A percentile compares a stretch with the other conserved stretches of the same genome.
These are phyloP conservation scores for Hypoxylon sp. DNA, from an alignment of 2,329 filamentous ascomycete genomes.

Conservation along the genomic window DNA sequence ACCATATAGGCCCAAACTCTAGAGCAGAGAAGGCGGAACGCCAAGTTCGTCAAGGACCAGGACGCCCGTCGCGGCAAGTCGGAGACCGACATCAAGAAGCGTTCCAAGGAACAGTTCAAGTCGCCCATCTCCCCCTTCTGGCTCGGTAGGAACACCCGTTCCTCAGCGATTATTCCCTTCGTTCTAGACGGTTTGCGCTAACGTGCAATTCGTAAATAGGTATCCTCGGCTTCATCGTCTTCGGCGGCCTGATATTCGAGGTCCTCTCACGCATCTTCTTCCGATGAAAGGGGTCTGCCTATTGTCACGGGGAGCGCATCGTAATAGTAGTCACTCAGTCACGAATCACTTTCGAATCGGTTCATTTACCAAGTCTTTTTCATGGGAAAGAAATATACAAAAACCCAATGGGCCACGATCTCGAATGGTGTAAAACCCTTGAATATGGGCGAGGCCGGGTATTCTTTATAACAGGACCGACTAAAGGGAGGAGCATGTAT, in stretches of 20 bases:
- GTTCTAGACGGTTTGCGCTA: slow-evolving; percentile 1
- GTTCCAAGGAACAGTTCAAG: slow-evolving; percentile 66
- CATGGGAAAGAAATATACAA: neutral
- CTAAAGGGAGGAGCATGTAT: slow-evolving; percentile 22
- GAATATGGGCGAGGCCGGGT: neutral
- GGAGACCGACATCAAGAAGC: slow-evolving; percentile 72
- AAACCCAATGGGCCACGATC: neutral
- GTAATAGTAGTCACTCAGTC: neutral
- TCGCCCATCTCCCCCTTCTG: slow-evolving; percentile 73
- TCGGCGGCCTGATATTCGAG: slow-evolving; percentile 71
- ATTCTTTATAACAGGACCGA: slow-evolving; percentile 8
- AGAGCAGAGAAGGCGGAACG: slow-evolving; percentile 83
- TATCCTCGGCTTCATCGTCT: slow-evolving; percentile 70
- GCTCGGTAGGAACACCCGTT: slow-evolving; percentile 61
- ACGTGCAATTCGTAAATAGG: slow-evolving; percentile 51
- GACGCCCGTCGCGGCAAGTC: slow-evolving; percentile 80
- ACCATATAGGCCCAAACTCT: slow-evolving; percentile 79
- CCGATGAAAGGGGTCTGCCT: slow-evolving; percentile 36
- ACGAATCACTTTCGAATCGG: slow-evolving; percentile 1
- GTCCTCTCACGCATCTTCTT: slow-evolving; percentile 66
- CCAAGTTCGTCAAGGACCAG: slow-evolving; percentile 80
- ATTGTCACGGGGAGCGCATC: neutral
- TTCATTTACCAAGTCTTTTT: neutral
- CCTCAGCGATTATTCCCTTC: neutral
- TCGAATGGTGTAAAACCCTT: neutral